phyloP scores from a whole-genome alignment of 169 alveolate genomes.

The Cyclospora cayetanensis region DNA sequence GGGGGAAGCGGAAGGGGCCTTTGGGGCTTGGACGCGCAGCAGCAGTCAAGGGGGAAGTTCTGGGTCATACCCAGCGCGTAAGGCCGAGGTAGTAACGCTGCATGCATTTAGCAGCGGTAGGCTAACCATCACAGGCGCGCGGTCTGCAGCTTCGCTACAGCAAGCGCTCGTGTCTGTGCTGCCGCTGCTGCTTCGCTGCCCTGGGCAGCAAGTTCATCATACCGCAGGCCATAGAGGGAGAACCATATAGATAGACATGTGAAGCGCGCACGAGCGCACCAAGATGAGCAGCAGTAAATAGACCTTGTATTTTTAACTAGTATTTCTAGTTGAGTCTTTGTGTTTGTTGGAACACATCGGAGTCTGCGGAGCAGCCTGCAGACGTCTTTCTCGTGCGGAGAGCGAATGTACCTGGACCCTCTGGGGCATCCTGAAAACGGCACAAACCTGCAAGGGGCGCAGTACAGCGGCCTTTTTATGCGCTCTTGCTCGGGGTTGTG shows the following conservation, averaged over 20 bases:
- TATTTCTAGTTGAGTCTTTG: not conserved
- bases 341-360: not conserved
- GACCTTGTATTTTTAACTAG: not conserved
- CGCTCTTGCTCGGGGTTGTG: not conserved
- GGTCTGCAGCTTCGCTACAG: constrained; percentile 21
- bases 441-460: too few relatives aligned
- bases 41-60: not conserved
- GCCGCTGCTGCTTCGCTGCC: constrained; percentile 33
- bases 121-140: constrained; percentile 31
- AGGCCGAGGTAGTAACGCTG: constrained; percentile 35
- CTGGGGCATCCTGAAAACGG: too few relatives aligned
- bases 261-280: not conserved
- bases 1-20: not conserved
- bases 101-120: constrained; percentile 52
- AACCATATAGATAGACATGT: not conserved
- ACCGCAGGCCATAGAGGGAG: not conserved
- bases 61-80: not conserved
- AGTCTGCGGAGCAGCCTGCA: not conserved
- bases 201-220: not conserved
- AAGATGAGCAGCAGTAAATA: not conserved
- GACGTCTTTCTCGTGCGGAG: too few relatives aligned
- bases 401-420: too few relatives aligned
- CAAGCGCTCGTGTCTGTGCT: constrained; percentile 31
- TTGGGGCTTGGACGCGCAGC: constrained; percentile 28
- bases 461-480: too few relatives aligned